Conservation (phyloP, 106 monocot genomes). For the Allium cepa region DNA sequence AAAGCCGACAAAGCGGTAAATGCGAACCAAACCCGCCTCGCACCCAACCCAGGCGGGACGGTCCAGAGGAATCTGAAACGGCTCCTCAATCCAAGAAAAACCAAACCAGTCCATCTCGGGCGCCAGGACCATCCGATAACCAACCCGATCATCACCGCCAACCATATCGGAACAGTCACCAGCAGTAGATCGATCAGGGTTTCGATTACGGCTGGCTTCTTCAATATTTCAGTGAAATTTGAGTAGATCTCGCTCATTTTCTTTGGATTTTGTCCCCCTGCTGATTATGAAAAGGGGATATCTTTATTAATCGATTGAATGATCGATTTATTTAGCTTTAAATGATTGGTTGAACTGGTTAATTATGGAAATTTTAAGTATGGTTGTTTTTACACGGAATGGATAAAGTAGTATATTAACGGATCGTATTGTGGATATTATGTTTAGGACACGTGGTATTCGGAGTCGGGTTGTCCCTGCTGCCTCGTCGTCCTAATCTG, state of each 20-base stretch:
- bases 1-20: conserved; percentile 91
- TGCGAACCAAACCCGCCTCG: conserved; percentile 81
- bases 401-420: not conserved
- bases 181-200: conserved; percentile 67
- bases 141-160: conserved; percentile 92
- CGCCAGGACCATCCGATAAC: conserved; percentile 96
- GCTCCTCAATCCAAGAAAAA: conserved; percentile 76
- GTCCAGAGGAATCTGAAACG: conserved; percentile 53
- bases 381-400: not conserved
- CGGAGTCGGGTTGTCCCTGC: not conserved
- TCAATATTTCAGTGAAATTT: conserved; percentile 40
- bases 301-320: not conserved
- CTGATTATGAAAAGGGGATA: not conserved
- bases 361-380: not conserved
- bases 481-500: too few relatives aligned
- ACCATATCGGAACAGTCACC: conserved; percentile 92
- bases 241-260: conserved; percentile 53
- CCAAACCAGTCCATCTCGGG: conserved; percentile 92
- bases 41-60: conserved; percentile 71
- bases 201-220: conserved; percentile 72
- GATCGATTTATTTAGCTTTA: not conserved
- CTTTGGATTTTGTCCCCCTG: not conserved
- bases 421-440: conserved; percentile 5
- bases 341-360: not conserved
- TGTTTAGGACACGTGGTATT: not conserved